Evolutionary conservation across 2,329 filamentous ascomycete species (phyloP), one percentile per base, ranked within the genome.

Genomic region (Periconia sp.): DNA sequence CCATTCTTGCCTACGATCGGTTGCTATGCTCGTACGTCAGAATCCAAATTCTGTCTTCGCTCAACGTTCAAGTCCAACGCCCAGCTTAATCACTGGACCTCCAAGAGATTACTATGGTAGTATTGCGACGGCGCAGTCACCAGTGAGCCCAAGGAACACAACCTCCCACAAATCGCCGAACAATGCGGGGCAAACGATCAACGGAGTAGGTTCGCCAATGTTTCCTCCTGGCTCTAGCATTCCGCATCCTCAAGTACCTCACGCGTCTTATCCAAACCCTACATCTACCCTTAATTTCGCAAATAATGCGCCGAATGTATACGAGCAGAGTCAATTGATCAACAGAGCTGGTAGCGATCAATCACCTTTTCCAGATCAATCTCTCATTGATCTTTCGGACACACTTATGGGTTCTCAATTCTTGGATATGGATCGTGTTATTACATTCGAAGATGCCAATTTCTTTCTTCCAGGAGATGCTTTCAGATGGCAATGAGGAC

Each of bases 371-470:
- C 62, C 65, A 18, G 64, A 68, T 16, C 57, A 65, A 23, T 64
- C 56, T 6, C 39, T 68, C 3, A 38, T 66, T 4, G 65, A 48
- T 22, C 46, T 68, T 1, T 65, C 60, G 0, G 64, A 66, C 31
- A 56, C 64, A 3, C 59, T 68, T 11, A 65, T 65, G 59, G 63
- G 64, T 22, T 56, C 63, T 8, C 57, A 65, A 13, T 68, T 65
- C 24, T 33, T 65, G 18, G 64, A 58, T 17, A 60, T 68, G 59
- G 64, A 68, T 37, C 56, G 64, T 0, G 64, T 68, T 0, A 68
- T 68, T 13, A 68, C 64, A 3, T 68, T 68, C 37, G 64, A 68
- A 26, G 63, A 68, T 25, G 57, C 61, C 11, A 68, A 66, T 32
- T 68, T 68, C 26, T 59, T 59, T 21, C 33, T 66, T 5, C 64